Evolutionary conservation across 352 stramenopile genomes (phyloP).

Genomic region (Globisporangium iwayamae): DNA sequence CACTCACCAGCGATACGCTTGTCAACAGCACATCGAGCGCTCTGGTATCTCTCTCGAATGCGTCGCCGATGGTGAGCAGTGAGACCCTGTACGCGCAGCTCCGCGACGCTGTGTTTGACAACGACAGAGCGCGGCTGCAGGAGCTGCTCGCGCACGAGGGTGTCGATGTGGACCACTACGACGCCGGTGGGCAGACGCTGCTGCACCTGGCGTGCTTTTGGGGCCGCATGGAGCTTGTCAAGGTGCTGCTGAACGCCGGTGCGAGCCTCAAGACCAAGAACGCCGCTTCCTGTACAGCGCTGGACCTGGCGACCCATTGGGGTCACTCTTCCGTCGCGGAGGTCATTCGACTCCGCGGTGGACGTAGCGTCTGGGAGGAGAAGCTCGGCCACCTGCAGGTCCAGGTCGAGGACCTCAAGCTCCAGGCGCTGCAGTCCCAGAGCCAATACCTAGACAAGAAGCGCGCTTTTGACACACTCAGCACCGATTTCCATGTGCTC

Average conservation of each 20-base stretch:
- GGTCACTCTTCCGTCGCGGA: conserved; percentile 66
- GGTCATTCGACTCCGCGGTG: conserved; percentile 60
- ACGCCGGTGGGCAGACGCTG: conserved; percentile 67
- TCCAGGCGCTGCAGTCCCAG: conserved; percentile 30
- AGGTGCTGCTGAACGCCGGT: conserved; percentile 49
- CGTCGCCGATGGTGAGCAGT: conserved; percentile 1
- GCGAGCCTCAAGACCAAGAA: conserved; percentile 77
- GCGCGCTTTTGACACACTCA: conserved; percentile 19
- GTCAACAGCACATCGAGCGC: not conserved
- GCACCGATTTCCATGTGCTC: conserved; percentile 31
- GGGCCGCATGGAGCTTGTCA: conserved; percentile 62
- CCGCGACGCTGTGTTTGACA: conserved; percentile 73
- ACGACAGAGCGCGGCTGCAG: conserved; percentile 40
- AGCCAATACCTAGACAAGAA: conserved; percentile 26
- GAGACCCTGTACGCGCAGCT: conserved; percentile 64
- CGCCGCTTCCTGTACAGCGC: conserved; percentile 54
- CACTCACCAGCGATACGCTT: not conserved
- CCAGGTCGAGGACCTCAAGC: conserved; percentile 49
- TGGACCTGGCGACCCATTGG: conserved; percentile 75
- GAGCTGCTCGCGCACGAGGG: conserved; percentile 35
- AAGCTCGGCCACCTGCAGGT: conserved; percentile 68
- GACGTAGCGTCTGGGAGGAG: conserved; percentile 69
- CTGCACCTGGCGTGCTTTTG: conserved; percentile 74
- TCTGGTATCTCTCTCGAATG: not conserved
- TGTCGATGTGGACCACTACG: conserved; percentile 68